A percentile compares a stretch with the other conserved stretches of the same genome.
These are phyloP conservation scores for Umbelopsis sp. DNA, from an alignment of 192 early-diverging fungal genomes.

Conservation along the genomic window DNA sequence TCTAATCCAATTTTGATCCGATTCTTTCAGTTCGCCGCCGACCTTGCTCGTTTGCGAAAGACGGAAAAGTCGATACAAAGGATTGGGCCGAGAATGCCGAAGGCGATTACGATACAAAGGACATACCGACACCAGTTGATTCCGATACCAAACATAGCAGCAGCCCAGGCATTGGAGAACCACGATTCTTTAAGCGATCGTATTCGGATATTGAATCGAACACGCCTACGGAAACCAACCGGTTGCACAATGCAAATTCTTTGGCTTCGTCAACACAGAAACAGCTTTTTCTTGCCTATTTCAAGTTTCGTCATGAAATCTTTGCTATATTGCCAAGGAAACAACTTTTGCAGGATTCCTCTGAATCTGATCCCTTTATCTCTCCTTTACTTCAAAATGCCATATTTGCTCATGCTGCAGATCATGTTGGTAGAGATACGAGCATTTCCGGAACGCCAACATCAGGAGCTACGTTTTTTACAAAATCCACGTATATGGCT, in stretches of 20 bases:
- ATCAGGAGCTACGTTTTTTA: constrained; percentile 1
- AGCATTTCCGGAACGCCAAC: background rate
- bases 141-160: background rate
- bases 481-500: constrained; percentile 22
- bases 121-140: background rate
- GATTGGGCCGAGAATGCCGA: background rate
- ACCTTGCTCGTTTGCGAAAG: constrained; percentile 17
- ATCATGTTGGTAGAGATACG: background rate
- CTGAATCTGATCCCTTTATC: background rate
- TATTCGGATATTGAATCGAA: background rate
- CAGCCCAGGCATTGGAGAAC: background rate
- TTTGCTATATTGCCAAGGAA: background rate
- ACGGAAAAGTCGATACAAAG: background rate
- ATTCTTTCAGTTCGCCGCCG: background rate
- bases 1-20: background rate
- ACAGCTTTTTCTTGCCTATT: background rate
- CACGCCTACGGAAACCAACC: background rate
- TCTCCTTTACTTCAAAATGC: constrained; percentile 8
- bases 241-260: background rate
- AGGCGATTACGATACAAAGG: background rate
- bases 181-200: background rate
- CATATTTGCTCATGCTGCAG: constrained; percentile 16
- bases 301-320: constrained; percentile 1
- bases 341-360: background rate
- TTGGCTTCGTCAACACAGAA: background rate